Percentiles rank a stretch among this genome's conserved stretches.
Evolutionary conservation across 805 yeast species (phyloP).

Genomic region (baker's yeast (Saccharomyces cerevisiae)): DNA sequence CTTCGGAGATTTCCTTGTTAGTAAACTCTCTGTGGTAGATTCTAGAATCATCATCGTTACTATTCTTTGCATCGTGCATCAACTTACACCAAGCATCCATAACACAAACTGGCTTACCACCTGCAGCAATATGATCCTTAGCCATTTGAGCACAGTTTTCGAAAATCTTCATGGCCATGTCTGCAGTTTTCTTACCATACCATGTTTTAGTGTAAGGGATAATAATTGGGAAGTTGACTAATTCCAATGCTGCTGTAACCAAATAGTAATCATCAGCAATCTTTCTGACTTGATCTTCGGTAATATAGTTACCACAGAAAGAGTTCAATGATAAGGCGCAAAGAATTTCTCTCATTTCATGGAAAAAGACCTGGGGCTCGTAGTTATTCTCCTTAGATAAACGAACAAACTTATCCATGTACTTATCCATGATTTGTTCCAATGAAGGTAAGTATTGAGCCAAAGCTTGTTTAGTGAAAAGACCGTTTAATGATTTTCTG

Average conservation of each 20-base stretch:
- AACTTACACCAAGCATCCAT: slow-evolving; percentile 91
- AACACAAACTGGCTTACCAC: slow-evolving; percentile 77
- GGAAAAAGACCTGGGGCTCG: slow-evolving; percentile 69
- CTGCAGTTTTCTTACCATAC: slow-evolving; percentile 93
- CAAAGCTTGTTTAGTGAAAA: slow-evolving; percentile 78
- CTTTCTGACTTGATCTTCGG: slow-evolving; percentile 79
- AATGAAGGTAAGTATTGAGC: slow-evolving; percentile 76
- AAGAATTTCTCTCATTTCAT: slow-evolving; percentile 88
- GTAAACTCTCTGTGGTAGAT: slow-evolving; percentile 71
- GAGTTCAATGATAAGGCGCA: slow-evolving; percentile 90
- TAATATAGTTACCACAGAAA: slow-evolving; percentile 91
- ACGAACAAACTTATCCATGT: slow-evolving; percentile 58
- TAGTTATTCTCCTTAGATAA: slow-evolving; percentile 45
- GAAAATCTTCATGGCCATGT: slow-evolving; percentile 86
- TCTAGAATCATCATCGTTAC: slow-evolving; percentile 45
- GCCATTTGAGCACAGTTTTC: slow-evolving; percentile 84
- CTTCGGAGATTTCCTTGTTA: slow-evolving; percentile 89
- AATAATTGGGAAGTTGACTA: slow-evolving; percentile 95
- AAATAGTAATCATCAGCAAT: slow-evolving; percentile 88
- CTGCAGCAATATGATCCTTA: slow-evolving; percentile 66
- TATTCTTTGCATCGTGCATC: slow-evolving; percentile 61
- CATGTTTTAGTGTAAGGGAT: slow-evolving; percentile 94
- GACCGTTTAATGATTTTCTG: slow-evolving; percentile 80
- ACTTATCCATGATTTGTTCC: slow-evolving; percentile 77
- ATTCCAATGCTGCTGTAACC: slow-evolving; percentile 92